These are phyloP conservation scores for Aureobasidium sp. DNA, from an alignment of 2,329 filamentous ascomycete species.

Conservation along the genomic window DNA sequence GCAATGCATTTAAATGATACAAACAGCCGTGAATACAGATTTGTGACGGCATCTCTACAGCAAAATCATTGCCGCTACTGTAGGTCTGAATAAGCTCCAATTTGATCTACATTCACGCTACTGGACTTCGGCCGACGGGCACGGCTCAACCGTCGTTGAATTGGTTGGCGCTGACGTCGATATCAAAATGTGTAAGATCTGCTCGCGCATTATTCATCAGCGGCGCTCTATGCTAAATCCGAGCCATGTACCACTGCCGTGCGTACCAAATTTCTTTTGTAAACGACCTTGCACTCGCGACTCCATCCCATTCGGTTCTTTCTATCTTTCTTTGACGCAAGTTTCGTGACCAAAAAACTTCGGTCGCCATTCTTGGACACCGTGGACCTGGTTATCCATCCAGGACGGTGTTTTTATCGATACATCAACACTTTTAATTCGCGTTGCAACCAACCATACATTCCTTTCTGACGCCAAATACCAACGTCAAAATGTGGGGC, in stretches of 20 bases:
- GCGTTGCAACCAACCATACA: background rate
- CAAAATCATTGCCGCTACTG: background rate
- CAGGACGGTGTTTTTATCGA: background rate
- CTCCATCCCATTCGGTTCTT: background rate
- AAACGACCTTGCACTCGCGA: background rate
- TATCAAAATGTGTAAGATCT: slow-evolving; percentile 14
- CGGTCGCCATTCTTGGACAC: slow-evolving; percentile 1
- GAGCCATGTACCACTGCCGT: background rate
- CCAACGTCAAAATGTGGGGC: slow-evolving; percentile 9
- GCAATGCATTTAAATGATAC: background rate
- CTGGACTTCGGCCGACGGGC: slow-evolving; percentile 4
- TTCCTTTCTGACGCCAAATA: background rate
- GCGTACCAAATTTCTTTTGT: slow-evolving; percentile 1
- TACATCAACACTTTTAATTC: background rate
- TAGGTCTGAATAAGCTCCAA: slow-evolving; percentile 14
- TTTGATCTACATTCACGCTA: slow-evolving; percentile 4
- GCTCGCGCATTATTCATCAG: slow-evolving; percentile 12
- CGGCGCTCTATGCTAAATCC: slow-evolving; percentile 9
- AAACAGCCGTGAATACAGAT: background rate
- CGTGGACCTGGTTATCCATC: background rate
- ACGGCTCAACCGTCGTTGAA: slow-evolving; percentile 11
- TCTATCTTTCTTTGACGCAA: background rate
- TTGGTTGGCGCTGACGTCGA: slow-evolving; percentile 13
- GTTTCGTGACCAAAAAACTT: background rate
- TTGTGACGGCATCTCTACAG: background rate